These are phyloP conservation scores for Leccinum proliferum DNA, from an alignment of 1,284 basidiomycete species.

Conservation along the genomic window DNA sequence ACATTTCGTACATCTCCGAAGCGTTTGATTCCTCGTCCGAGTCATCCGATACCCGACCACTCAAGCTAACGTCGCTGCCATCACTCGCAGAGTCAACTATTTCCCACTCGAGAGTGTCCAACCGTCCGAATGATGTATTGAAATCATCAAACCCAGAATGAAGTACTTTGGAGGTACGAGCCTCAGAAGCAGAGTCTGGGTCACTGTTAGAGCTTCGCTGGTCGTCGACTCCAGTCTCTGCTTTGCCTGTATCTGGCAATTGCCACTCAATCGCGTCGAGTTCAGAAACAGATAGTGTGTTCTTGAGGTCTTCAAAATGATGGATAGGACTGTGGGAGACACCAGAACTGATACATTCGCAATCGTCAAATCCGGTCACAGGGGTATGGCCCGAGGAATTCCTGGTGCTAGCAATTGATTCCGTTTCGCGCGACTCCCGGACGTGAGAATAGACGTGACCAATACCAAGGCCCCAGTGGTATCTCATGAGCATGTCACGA, in stretches of 20 bases:
- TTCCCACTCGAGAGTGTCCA: too few relatives aligned
- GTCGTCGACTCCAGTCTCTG: neutral
- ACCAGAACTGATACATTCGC: neutral
- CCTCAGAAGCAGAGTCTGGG: too few relatives aligned
- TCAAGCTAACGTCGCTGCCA: neutral
- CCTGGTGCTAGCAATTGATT: too few relatives aligned
- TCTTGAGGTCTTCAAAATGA: too few relatives aligned
- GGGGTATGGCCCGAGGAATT: too few relatives aligned
- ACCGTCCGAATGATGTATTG: too few relatives aligned
- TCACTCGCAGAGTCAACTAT: too few relatives aligned
- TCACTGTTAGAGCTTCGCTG: neutral
- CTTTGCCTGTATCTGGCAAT: neutral
- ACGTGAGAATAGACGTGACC: neutral
- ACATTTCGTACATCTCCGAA: neutral
- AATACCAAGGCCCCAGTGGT: slow-evolving; percentile 4
- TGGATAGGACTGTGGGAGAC: too few relatives aligned
- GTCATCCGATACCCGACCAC: neutral
- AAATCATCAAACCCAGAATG: too few relatives aligned
- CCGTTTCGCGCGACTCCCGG: too few relatives aligned
- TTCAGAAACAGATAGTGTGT: neutral
- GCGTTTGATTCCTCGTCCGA: neutral
- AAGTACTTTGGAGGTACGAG: neutral
- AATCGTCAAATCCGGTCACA: too few relatives aligned
- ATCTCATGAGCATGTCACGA: slow-evolving; percentile 7
- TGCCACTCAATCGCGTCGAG: neutral